phyloP scores from a whole-genome alignment of 208 protist species.

The Acanthamoeba comandoni region DNA sequence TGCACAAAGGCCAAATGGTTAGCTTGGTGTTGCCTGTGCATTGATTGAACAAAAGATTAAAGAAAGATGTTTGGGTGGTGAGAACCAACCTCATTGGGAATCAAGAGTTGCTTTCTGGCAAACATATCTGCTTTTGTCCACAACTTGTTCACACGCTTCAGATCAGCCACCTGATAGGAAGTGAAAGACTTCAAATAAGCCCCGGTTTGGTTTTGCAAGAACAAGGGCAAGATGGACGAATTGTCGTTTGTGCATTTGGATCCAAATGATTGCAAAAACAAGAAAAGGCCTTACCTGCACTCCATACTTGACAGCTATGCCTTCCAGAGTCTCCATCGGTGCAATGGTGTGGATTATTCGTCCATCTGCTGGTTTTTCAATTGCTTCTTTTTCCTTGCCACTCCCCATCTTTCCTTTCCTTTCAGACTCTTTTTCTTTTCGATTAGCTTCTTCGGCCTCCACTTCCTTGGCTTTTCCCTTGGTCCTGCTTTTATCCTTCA shows the following conservation, averaged over 20 bases:
- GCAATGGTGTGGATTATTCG: constrained; percentile 28
- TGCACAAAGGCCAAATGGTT: neutral
- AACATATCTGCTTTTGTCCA: constrained; percentile 50
- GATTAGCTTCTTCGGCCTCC: neutral
- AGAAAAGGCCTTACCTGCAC: neutral
- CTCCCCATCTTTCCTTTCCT: neutral
- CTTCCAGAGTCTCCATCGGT: constrained; percentile 20
- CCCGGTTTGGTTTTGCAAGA: neutral
- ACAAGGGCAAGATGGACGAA: neutral
- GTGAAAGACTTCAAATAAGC: neutral
- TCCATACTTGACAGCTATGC: constrained; percentile 65
- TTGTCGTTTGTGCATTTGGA: no score
- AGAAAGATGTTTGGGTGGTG: neutral
- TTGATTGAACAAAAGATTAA: no score
- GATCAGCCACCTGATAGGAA: constrained; percentile 24
- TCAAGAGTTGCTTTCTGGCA: constrained; percentile 48
- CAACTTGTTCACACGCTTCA: constrained; percentile 68
- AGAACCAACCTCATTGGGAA: neutral
- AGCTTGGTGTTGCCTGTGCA: neutral
- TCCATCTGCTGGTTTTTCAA: neutral
- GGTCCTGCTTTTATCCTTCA: neutral
- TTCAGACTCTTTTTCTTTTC: no score
- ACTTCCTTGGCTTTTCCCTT: constrained; percentile 34
- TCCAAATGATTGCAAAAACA: neutral
- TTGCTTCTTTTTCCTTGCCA: neutral